These are phyloP conservation scores for Aspergillus awamori DNA, from an alignment of 2,329 filamentous ascomycete genomes.

Conservation along the genomic window DNA sequence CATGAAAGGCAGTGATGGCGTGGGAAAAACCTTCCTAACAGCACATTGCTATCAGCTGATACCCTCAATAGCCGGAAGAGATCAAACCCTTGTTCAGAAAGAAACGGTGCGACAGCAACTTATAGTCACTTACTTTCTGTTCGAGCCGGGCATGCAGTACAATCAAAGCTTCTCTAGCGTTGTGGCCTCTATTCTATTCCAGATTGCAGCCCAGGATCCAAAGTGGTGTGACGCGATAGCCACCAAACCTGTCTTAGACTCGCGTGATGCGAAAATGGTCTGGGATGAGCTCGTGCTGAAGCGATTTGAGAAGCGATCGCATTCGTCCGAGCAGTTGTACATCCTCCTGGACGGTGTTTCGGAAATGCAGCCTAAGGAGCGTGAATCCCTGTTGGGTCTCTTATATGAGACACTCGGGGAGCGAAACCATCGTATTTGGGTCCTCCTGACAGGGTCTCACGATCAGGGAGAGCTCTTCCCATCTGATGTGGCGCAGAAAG, in stretches of 20 bases:
- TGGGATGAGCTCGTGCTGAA: constrained; percentile 1
- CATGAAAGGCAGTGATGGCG: neutral
- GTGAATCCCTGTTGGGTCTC: neutral
- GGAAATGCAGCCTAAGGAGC: neutral
- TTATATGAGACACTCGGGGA: neutral
- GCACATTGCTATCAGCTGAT: neutral
- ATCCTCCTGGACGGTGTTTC: neutral
- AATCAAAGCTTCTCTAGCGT: neutral
- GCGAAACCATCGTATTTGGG: neutral
- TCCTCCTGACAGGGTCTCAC: neutral
- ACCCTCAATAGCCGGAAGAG: neutral
- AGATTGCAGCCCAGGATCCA: constrained; percentile 1
- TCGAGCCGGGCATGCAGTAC: constrained; percentile 3
- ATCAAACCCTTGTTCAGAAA: neutral
- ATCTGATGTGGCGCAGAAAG: neutral
- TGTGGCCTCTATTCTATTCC: neutral
- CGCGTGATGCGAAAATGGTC: neutral
- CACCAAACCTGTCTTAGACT: neutral
- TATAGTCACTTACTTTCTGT: neutral
- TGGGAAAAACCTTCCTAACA: neutral
- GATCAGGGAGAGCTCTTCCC: neutral
- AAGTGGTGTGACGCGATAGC: constrained; percentile 1
- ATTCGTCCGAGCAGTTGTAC: neutral
- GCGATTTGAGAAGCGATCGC: neutral
- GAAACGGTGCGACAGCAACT: neutral